Conservation (phyloP, 768 basidiomycete species). For the Leucogyrophana mollusca region DNA sequence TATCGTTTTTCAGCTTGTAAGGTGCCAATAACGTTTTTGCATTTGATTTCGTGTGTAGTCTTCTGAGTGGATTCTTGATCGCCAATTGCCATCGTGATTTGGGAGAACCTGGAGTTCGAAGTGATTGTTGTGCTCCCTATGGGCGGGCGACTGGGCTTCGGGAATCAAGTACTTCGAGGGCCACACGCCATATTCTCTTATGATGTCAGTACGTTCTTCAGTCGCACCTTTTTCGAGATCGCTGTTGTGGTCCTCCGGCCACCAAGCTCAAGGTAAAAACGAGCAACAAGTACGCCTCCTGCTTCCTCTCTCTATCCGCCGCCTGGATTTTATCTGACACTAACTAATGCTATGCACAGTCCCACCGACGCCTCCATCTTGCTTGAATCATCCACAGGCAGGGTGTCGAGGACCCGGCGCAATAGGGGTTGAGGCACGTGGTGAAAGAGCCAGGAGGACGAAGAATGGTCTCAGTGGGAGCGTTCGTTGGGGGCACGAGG, state of each 20-base stretch:
- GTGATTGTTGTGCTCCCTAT: slow-evolving; percentile 38
- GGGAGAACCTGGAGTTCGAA: slow-evolving; percentile 30
- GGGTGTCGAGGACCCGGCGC: slow-evolving; percentile 32
- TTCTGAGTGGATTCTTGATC: slow-evolving; percentile 14
- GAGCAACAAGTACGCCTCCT: slow-evolving; percentile 39
- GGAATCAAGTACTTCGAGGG: slow-evolving; percentile 44
- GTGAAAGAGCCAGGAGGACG: slow-evolving; percentile 11
- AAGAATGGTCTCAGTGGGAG: slow-evolving; percentile 14
- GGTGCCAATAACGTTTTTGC: not conserved
- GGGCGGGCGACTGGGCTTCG: slow-evolving; percentile 17
- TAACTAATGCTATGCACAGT: slow-evolving; percentile 19
- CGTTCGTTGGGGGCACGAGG: slow-evolving; percentile 21
- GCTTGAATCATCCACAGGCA: slow-evolving; percentile 28
- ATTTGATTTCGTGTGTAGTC: slow-evolving; percentile 28
- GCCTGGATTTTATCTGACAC: too few species aligned
- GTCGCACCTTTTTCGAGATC: slow-evolving; percentile 35
- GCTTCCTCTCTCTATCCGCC: not conserved
- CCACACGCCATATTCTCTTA: slow-evolving; percentile 38
- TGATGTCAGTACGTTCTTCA: slow-evolving; percentile 31
- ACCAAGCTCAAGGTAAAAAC: slow-evolving; percentile 34
- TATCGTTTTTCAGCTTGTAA: not conserved
- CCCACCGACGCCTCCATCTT: slow-evolving; percentile 28
- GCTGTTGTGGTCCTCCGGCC: slow-evolving; percentile 19
- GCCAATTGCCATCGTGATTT: slow-evolving; percentile 1
- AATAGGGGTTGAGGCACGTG: slow-evolving; percentile 31